A percentile compares a stretch with the other conserved stretches of the same genome.
Conservation (phyloP, 2,329 filamentous ascomycete species). For the Trichoderma breve region DNA sequence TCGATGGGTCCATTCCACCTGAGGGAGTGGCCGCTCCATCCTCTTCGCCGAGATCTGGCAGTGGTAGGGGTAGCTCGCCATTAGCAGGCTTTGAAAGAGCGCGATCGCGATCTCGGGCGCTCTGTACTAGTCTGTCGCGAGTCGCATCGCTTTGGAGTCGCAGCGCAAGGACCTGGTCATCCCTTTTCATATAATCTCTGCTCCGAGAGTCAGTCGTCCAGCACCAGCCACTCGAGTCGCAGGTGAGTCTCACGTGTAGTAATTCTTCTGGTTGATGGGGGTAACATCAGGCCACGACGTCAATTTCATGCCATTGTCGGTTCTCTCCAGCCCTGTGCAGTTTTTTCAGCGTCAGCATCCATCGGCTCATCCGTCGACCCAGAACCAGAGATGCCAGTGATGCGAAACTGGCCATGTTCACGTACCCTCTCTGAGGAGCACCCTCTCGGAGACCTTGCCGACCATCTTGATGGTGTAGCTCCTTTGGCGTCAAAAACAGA, state of each 20-base stretch:
- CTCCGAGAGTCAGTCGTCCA: slow-evolving; percentile 23
- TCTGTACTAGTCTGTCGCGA: slow-evolving; percentile 78
- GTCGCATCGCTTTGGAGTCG: slow-evolving; percentile 85
- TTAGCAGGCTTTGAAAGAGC: slow-evolving; percentile 73
- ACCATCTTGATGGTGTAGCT: slow-evolving; percentile 48
- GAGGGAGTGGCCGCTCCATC: slow-evolving; percentile 54
- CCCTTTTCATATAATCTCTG: slow-evolving; percentile 96
- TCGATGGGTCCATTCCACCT: slow-evolving; percentile 72
- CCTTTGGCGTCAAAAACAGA: slow-evolving; percentile 27
- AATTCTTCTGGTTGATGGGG: slow-evolving; percentile 99
- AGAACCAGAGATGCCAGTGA: neutral
- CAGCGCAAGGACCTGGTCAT: slow-evolving; percentile 90
- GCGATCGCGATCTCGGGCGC: slow-evolving; percentile 82
- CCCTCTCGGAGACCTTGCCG: slow-evolving; percentile 63
- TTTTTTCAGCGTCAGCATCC: neutral
- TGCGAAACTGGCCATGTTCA: slow-evolving; percentile 15
- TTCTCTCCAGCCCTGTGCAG: slow-evolving; percentile 78
- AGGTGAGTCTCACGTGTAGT: slow-evolving; percentile 70
- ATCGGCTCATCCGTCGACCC: neutral
- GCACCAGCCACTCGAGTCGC: neutral
- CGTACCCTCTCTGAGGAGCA: slow-evolving; percentile 61
- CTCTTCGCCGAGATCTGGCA: slow-evolving; percentile 59
- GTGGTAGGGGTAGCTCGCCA: slow-evolving; percentile 60
- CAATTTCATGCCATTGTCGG: slow-evolving; percentile 97
- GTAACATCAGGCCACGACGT: slow-evolving; percentile 89